Evolutionary conservation across 345 rosid genomes (phyloP), one percentile per base, ranked within the genome.

Genomic region (Syzygium aqueum): DNA sequence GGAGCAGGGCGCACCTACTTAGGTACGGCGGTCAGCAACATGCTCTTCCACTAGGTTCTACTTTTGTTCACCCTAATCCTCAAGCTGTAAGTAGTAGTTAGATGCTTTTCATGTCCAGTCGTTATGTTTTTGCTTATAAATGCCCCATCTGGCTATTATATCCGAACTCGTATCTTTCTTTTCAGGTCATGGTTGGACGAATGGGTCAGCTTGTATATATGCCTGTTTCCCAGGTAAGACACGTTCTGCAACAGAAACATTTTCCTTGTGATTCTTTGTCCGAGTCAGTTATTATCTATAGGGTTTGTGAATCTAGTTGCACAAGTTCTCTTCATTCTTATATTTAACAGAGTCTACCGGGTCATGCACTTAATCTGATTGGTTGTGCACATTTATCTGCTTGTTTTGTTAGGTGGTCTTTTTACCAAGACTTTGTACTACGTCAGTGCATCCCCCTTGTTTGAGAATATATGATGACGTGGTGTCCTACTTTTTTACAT

Each of bases 161-260:
- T 73, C 25, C 0, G 2, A 40, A 51, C 88, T 57, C 57, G 43
- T 84, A 53, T 82, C 53, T 85, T 84, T 88, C 52, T 88, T 77
- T 61, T 22, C 89, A 97, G 99, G 94, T 95, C 85, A 88, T 94
- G 97, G 91, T 93, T 89, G 94, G 94, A 87, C 95, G 94, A 85
- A 15, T 93, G 30, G 97, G 97, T 77, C 99, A 95, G 91, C 92
- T 94, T 86, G 88, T 95, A 27, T 94, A 91, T 88, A n/a, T 96
- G 92, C 96, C 99, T 88, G 92, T 95, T 91, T 84, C 95, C 85
- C 96, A 94, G 89, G 98, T 97, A 92, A 93, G 95, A 90, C 82
- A 19, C 23, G 15, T 37, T 33, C 82, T 73, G 82, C 27, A 73
- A 73, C 13, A 37, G 49, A 54, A 54, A 54, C 59, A 54, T 73